Conservation (phyloP, 108 stramenopile species). For the Fragilaria crotonensis region DNA sequence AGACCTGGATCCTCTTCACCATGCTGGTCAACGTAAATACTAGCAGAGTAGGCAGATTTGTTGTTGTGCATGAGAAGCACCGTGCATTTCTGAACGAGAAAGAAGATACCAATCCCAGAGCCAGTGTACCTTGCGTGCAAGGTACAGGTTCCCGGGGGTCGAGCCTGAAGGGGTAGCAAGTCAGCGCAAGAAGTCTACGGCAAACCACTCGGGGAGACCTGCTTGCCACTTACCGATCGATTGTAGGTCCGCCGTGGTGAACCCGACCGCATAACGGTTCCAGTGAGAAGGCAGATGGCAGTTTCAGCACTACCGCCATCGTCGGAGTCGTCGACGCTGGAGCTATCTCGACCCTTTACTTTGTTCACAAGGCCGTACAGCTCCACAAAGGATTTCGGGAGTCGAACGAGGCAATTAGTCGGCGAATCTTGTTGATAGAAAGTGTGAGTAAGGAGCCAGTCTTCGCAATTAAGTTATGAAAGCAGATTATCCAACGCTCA, state of each 20-base stretch:
- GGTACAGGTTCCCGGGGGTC: conserved; percentile 79
- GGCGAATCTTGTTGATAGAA: conserved; percentile 17
- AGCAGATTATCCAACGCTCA: conserved; percentile 7
- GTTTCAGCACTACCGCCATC: conserved; percentile 63
- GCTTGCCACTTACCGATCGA: conserved; percentile 20
- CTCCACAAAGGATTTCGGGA: conserved; percentile 85
- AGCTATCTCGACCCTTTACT: conserved; percentile 63
- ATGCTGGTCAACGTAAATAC: conserved; percentile 88
- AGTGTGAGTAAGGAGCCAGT: background rate
- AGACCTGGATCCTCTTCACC: conserved; percentile 92
- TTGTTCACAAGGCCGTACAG: conserved; percentile 77
- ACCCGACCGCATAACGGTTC: conserved; percentile 80
- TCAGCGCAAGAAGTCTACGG: background rate
- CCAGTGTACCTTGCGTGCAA: conserved; percentile 72
- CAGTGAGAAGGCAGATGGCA: conserved; percentile 86
- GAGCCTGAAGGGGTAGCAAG: conserved; percentile 22
- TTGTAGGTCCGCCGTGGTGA: conserved; percentile 28
- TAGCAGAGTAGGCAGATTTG: conserved; percentile 86
- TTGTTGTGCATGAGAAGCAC: conserved; percentile 90
- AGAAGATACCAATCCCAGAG: conserved; percentile 86
- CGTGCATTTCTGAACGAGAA: conserved; percentile 87
- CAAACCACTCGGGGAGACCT: too few species aligned
- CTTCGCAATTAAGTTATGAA: background rate
- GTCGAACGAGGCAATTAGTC: conserved; percentile 62
- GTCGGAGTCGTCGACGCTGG: conserved; percentile 50